Base-by-base conservation (phyloP, 1,139 yeast species). In the Blastobotrys indianensis region DNA sequence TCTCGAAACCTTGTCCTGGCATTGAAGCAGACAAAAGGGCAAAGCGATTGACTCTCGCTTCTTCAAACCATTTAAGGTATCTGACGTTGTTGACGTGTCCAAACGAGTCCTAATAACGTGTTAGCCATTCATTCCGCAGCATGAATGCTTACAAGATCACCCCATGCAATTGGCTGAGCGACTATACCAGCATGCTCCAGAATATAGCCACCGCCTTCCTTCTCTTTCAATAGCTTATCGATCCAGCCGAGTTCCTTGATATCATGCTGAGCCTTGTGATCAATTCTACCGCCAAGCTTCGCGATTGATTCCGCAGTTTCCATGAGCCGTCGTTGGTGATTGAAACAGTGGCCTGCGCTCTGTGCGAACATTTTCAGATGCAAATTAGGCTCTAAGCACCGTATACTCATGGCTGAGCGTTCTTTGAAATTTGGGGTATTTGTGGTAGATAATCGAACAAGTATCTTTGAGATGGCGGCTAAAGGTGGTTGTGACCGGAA, bases 11-110 rank as follows among this genome's bases (percentile, higher is more conserved):
- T 7, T 47, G 36, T 6, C 46, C 46, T 3, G 57, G 57, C 30
- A 48, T 42, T 6, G 47, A 37, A 2, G 34, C 39, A 5, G 46
- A 47, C 31, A 52, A 44, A n/a, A 39, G 39, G 8, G 45, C 39
- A 41, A 63, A 62, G 49, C 50, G 39, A 42, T 64, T 62, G 35
- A 64, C 65, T 32, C 68, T 51, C 0, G 67, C 67, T 2, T 64
- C 51, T 45, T 64, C 68, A 48, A 64, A 64, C 65, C 67, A 64
- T 42, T 61, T 62, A 33, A 64, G 51, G 42, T 64, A 64, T 16
- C 49, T 52, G 31, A 62, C 67, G 45, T 64, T 64, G 49, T 64
- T 64, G 33, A 64, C 68, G 40, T 64, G 68, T 17, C 54, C 48
- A 49, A 64, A 64, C 1, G 55, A 44, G 44, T 64, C 68, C 45